Evolutionary conservation across 345 rosid species (phyloP).

Genomic region (Eucalyptus caleyi): DNA sequence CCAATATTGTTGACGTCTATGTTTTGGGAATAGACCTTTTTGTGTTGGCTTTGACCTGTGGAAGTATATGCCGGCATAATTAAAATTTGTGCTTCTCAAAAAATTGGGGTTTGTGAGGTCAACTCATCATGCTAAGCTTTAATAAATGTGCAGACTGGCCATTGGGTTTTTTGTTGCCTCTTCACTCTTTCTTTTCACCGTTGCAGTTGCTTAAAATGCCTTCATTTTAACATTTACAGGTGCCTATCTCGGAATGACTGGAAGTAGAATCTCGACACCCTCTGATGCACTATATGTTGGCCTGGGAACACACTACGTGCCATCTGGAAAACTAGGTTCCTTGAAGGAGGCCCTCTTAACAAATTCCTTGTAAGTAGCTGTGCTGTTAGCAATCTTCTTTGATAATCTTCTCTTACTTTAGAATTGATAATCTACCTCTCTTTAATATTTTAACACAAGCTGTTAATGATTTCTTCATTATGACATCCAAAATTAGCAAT

Average conservation of each 20-base stretch:
- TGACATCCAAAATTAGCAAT: background rate
- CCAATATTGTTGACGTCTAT: background rate
- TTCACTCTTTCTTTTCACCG: background rate
- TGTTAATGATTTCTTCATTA: background rate
- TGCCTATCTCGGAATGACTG: constrained; percentile 87
- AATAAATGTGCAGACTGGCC: background rate
- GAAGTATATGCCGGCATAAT: background rate
- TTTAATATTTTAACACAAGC: background rate
- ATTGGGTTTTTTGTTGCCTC: background rate
- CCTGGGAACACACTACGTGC: constrained; percentile 79
- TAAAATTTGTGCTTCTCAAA: background rate
- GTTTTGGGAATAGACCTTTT: background rate
- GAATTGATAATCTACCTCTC: background rate
- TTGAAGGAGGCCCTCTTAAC: constrained; percentile 66
- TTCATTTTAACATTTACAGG: constrained; percentile 35
- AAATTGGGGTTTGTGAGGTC: background rate
- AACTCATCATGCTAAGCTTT: background rate
- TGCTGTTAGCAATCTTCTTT: background rate
- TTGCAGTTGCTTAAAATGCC: background rate
- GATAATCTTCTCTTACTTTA: background rate
- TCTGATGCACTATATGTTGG: constrained; percentile 77
- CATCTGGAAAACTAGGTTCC: constrained; percentile 49
- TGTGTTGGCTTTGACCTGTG: background rate
- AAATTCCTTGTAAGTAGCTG: constrained; percentile 36
- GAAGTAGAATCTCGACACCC: constrained; percentile 73